Percentiles rank a stretch among this genome's conserved stretches.
Conservation (phyloP, 1,139 yeast genomes). For the Sugiyamaella japonica region DNA sequence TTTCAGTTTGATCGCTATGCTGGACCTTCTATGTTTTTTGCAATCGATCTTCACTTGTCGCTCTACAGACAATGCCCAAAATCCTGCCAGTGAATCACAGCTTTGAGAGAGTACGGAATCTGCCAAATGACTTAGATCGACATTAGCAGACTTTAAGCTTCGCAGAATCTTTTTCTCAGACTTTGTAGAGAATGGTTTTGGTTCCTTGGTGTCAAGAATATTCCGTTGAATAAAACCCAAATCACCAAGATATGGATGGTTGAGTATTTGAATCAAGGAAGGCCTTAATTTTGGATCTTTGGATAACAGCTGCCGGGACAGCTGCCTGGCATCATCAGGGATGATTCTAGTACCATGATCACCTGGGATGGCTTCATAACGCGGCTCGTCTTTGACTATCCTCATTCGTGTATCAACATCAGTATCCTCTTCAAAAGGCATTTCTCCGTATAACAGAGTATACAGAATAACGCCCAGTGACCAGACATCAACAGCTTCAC, state of each 20-base stretch:
- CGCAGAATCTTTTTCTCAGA: conserved; percentile 67
- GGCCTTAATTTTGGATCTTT: conserved; percentile 73
- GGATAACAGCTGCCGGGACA: conserved; percentile 56
- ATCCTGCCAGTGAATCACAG: conserved; percentile 79
- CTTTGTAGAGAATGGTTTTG: conserved; percentile 55
- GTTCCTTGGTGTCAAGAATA: conserved; percentile 41
- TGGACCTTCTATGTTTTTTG: conserved; percentile 25
- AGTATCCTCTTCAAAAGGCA: conserved; percentile 88
- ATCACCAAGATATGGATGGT: conserved; percentile 59
- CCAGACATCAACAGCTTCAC: conserved; percentile 86
- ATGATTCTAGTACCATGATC: conserved; percentile 38
- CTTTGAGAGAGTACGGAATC: conserved; percentile 59
- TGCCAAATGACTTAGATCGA: conserved; percentile 65
- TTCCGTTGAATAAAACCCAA: conserved; percentile 48
- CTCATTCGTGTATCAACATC: conserved; percentile 60
- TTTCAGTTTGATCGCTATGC: conserved; percentile 25
- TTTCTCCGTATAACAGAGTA: conserved; percentile 79
- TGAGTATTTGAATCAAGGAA: conserved; percentile 57
- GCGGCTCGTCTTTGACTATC: conserved; percentile 68
- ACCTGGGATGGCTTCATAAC: conserved; percentile 38
- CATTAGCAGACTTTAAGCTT: conserved; percentile 60
- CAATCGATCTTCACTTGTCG: conserved; percentile 53
- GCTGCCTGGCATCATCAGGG: conserved; percentile 50
- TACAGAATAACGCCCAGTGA: conserved; percentile 90
- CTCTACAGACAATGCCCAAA: conserved; percentile 75